phyloP scores from a whole-genome alignment of 257 asterid genomes.

The Solanum lycopersicoides region DNA sequence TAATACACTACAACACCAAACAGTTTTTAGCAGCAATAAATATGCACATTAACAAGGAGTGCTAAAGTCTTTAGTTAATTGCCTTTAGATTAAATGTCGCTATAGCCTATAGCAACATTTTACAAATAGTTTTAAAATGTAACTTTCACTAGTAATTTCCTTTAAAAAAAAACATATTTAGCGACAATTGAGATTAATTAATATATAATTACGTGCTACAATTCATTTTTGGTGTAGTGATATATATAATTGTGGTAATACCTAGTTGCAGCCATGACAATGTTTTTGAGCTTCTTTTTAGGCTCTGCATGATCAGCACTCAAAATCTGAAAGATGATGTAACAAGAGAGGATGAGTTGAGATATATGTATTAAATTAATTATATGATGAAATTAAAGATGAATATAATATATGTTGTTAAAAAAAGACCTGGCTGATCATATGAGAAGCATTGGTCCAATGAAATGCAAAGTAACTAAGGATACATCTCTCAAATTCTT shows the following conservation, averaged over 20 bases:
- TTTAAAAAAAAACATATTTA: too few species aligned
- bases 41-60: background rate
- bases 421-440: constrained; percentile 66
- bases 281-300: constrained; percentile 73
- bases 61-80: background rate
- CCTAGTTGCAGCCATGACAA: constrained; percentile 96
- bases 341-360: background rate
- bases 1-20: background rate
- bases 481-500: constrained; percentile 81
- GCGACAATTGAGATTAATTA: too few species aligned
- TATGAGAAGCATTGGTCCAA: constrained; percentile 69
- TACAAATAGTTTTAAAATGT: background rate
- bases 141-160: background rate
- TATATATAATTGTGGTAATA: constrained; percentile 1
- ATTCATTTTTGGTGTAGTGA: background rate
- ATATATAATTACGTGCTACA: background rate
- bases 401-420: background rate
- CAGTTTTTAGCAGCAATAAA: background rate
- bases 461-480: constrained; percentile 96
- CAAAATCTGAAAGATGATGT: constrained; percentile 40
- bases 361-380: background rate
- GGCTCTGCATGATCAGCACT: constrained; percentile 54
- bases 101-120: background rate
- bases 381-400: background rate
- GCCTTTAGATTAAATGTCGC: background rate